Base-by-base conservation (phyloP, 106 monocot genomes). In the Cymbidium sinense region DNA sequence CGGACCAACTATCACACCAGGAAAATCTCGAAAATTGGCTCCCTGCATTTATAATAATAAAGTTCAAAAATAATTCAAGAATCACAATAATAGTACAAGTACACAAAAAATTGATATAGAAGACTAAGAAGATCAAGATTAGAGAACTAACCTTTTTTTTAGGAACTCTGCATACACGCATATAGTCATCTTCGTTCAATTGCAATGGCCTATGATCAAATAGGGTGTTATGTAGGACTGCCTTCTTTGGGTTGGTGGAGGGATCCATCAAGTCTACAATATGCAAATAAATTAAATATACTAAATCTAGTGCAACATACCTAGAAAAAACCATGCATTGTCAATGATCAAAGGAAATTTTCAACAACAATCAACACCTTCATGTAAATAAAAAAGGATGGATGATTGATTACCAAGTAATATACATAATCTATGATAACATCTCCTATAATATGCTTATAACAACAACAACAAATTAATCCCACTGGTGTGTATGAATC, bases 11-110 rank as follows among this genome's bases (percentile, higher is more conserved):
- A 25, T 30, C 20, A 82, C 76, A 13, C 81, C 81, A 8, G 76
- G 76, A 7, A 82, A 82, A 77, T 77, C 43, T 70, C 81, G 67
- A 35, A 82, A 82, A 43, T 82, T 82, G 44, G 81, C 81, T 9
- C 81, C 81, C 81, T 82, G 64, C 27, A 64, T 2, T 51, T 2
- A 51, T 51, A 51, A 58, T 23, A 58, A 58, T 58, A 23, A 58
- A 58, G 6, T 23, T 23, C 20, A 23, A 58, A n/a, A 58, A 58
- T 4, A 58, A 5, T 8, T 20, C 23, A 58, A n/a, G n/a, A 4
- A 21, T 20, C 23, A 58, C 21, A 58, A 58, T n/a, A 58, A 23
- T 58, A 58, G 3, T 58, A 20, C 7, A 58, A 58, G 23, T 58
- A 20, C 23, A 58, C n/a, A 20, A 2, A 8, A 23, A 58, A 0